Base-by-base conservation (phyloP, 176 grass and related monocot species). In the Paspalum vaginatum region DNA sequence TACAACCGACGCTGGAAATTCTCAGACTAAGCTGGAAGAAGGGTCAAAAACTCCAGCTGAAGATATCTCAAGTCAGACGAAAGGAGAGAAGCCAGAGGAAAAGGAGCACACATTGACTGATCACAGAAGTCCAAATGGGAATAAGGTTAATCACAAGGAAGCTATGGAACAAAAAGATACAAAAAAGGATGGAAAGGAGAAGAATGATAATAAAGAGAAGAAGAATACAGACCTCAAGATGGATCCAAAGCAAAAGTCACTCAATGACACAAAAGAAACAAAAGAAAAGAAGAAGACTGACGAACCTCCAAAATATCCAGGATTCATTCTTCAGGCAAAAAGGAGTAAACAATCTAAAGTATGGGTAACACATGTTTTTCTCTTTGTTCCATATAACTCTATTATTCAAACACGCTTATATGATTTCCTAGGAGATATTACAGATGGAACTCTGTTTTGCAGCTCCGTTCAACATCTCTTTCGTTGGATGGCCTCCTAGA, bases 401-500 rank as follows among this genome's bases (percentile, higher is more conserved):
- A 27, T 44, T 62, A 66, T 43, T 51, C 7, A 32, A 53, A 38
- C 20, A 68, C 9, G 1, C 57, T 80, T 6, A 48, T 62, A 20
- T 70, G 24, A 42, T 78, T 83, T 12, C 67, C 18, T 41, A 51
- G 27, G 66, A 77, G 60, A 60, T 63, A 62, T 87, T 73, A 74
- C 66, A 40, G 18, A 22, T 58, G 13, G 5, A 54, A 73, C 67
- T 60, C 11, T 61, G 65, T 81, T 68, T 51, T 95, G 61, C 84
- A 99, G 97, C 66, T 99, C 65, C 88, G 97, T 21, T 96, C 91
- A 43, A 65, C 86, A 70, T 79, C 91, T 44, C 87, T 99, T 74
- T 99, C 97, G 37, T 89, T 99, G 75, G 89, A 91, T 85, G 97
- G 93, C 11, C 92, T 99, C 64, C 72, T 99, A 52, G 97, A 96